Evolutionary conservation across 2,329 filamentous ascomycete genomes (phyloP).

Genomic region (Epichloe sylvatica): DNA sequence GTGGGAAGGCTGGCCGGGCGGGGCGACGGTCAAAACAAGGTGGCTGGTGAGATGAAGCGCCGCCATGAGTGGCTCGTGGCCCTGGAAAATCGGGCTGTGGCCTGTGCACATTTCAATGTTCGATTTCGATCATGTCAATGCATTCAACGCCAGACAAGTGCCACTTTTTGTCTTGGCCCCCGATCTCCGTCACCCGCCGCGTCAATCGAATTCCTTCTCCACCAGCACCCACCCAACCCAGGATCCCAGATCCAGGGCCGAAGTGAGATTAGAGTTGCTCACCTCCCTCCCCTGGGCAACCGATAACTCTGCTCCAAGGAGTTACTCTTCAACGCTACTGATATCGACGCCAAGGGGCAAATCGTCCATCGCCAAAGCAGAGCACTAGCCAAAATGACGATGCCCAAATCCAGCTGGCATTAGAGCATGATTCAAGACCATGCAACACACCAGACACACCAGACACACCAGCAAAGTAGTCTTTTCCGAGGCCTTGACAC

Average conservation of each 20-base stretch:
- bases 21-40: constrained; percentile 18
- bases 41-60: constrained; percentile 15
- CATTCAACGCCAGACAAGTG: not conserved
- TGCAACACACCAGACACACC: not conserved
- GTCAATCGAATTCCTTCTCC: too few relatives aligned
- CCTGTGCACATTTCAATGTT: not conserved
- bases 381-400: not conserved
- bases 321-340: too few relatives aligned
- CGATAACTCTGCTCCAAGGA: not conserved
- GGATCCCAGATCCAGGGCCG: not conserved
- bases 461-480: not conserved
- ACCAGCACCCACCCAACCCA: too few relatives aligned
- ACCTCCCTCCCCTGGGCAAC: not conserved
- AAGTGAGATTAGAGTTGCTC: too few relatives aligned
- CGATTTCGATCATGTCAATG: not conserved
- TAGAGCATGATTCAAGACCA: not conserved
- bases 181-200: too few relatives aligned
- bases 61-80: not conserved
- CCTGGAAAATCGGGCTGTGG: not conserved
- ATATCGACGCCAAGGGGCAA: not conserved
- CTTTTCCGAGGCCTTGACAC: too few relatives aligned
- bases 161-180: too few relatives aligned
- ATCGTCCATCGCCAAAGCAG: not conserved
- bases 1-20: constrained; percentile 8
- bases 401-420: too few relatives aligned